Conservation (phyloP, 805 yeast genomes). For the Gaillardinia entomophila region DNA sequence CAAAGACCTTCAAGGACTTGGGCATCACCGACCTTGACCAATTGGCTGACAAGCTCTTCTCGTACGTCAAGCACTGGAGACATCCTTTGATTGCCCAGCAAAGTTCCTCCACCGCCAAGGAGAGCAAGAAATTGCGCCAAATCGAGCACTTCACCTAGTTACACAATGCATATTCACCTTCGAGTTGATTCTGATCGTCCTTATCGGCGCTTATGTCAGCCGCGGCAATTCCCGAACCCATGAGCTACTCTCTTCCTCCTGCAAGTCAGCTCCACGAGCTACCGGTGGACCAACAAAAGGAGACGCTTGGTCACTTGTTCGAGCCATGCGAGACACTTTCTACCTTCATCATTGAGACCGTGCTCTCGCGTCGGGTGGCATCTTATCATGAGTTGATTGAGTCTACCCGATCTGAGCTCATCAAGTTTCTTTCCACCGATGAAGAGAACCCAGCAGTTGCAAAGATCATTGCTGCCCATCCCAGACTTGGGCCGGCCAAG, state of each 20-base stretch:
- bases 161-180: no score
- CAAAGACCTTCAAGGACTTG: constrained; percentile 62
- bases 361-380: constrained; percentile 13
- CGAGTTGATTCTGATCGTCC: no score
- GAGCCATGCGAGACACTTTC: constrained; percentile 54
- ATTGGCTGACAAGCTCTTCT: constrained; percentile 41
- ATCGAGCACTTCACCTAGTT: constrained; percentile 36
- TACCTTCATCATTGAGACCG: constrained; percentile 22
- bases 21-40: constrained; percentile 48
- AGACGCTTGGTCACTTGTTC: constrained; percentile 51
- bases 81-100: constrained; percentile 43
- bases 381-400: constrained; percentile 40
- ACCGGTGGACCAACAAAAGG: constrained; percentile 20
- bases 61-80: constrained; percentile 45
- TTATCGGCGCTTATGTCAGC: no score
- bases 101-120: constrained; percentile 37
- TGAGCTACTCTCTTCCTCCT: no score
- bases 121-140: constrained; percentile 38
- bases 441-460: constrained; percentile 22
- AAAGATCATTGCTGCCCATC: constrained; percentile 83
- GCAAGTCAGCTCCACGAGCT: no score
- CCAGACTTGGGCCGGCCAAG: constrained; percentile 69
- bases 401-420: constrained; percentile 31
- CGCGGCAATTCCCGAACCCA: no score
- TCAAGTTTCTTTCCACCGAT: constrained; percentile 21